Evolutionary conservation across 2,329 filamentous ascomycete species (phyloP).

Genomic region (Teratosphaeria pseudoeucalypti): DNA sequence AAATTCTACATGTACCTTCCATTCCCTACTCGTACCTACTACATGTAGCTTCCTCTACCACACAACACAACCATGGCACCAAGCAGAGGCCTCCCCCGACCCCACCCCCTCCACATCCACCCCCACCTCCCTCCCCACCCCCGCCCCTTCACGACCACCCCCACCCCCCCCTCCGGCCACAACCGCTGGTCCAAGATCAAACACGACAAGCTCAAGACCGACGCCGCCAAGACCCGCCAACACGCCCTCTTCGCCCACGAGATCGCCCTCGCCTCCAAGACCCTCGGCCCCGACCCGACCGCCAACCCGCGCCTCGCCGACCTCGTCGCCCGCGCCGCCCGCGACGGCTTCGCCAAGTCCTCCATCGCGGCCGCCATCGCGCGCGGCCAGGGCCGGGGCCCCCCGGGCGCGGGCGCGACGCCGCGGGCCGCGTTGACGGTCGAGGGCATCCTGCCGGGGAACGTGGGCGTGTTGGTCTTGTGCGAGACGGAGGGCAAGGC

Average conservation of each 20-base stretch:
- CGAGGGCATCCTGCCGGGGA: slow-evolving; percentile 69
- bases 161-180: slow-evolving; percentile 51
- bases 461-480: slow-evolving; percentile 68
- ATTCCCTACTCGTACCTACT: neutral
- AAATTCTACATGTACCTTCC: too few species aligned
- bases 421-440: slow-evolving; percentile 67
- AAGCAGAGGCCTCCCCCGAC: slow-evolving; percentile 18
- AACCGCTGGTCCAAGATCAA: slow-evolving; percentile 95
- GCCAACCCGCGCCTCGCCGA: slow-evolving; percentile 67
- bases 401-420: slow-evolving; percentile 54
- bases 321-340: slow-evolving; percentile 67
- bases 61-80: slow-evolving; percentile 17
- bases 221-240: slow-evolving; percentile 65
- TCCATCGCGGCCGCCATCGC: slow-evolving; percentile 78
- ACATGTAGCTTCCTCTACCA: neutral
- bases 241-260: slow-evolving; percentile 60
- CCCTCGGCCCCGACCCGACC: slow-evolving; percentile 63
- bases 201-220: slow-evolving; percentile 83
- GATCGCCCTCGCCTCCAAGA: slow-evolving; percentile 66
- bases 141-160: slow-evolving; percentile 14
- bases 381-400: slow-evolving; percentile 64
- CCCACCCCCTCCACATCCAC: neutral
- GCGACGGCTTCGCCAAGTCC: slow-evolving; percentile 72
- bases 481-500: slow-evolving; percentile 74
- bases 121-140: slow-evolving; percentile 8